phyloP scores from a whole-genome alignment of 352 stramenopile species.

The Nannochloropsis limnetica region DNA sequence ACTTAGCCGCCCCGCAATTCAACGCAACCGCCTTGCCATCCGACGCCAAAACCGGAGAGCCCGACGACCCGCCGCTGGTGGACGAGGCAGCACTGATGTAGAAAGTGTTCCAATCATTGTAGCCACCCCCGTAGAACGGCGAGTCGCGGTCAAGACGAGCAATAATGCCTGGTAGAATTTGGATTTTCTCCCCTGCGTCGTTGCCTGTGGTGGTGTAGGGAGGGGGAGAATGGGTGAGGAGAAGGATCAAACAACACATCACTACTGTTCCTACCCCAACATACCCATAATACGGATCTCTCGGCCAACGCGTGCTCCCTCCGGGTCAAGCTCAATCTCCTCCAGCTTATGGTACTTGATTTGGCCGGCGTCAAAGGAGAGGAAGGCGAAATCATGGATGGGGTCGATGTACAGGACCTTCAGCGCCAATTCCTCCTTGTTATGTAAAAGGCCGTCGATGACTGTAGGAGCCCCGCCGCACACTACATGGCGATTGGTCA shows the following conservation, averaged over 20 bases:
- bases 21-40: conserved; percentile 74
- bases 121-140: conserved; percentile 71
- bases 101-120: conserved; percentile 80
- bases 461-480: conserved; percentile 61
- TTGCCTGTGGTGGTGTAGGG: conserved; percentile 59
- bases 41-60: conserved; percentile 58
- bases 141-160: conserved; percentile 76
- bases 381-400: conserved; percentile 82
- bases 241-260: not conserved
- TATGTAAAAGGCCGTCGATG: conserved; percentile 79
- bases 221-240: not conserved
- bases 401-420: conserved; percentile 76
- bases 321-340: conserved; percentile 72
- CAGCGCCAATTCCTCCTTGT: conserved; percentile 80
- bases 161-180: conserved; percentile 71
- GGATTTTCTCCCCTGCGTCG: conserved; percentile 78
- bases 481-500: conserved; percentile 82
- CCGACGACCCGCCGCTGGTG: conserved; percentile 39
- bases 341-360: conserved; percentile 70
- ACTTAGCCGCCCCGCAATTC: conserved; percentile 76
- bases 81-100: conserved; percentile 74
- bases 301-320: conserved; percentile 71
- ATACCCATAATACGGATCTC: conserved; percentile 72
- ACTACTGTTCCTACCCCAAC: not conserved
- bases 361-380: conserved; percentile 69